phyloP scores from a whole-genome alignment of 129 eudicot genomes.

The Ambrosia artemisiifolia region DNA sequence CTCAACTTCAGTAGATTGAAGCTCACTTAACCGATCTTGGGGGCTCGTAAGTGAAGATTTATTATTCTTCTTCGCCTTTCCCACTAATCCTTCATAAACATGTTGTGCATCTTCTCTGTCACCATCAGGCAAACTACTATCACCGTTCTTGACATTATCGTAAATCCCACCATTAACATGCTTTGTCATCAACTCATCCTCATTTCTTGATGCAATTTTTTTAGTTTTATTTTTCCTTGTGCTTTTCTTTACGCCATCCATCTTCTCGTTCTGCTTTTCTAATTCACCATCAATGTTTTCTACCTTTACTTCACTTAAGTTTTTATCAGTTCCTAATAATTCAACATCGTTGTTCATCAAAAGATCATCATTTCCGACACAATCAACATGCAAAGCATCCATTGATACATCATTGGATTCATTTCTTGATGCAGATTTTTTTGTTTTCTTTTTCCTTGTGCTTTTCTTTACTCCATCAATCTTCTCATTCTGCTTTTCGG shows the following conservation, averaged over 20 bases:
- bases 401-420: not conserved
- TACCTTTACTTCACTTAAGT: constrained; percentile 4
- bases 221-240: constrained; percentile 25
- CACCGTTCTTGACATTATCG: constrained; percentile 1
- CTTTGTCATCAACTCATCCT: no score
- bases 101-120: constrained; percentile 1
- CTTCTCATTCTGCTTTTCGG: constrained; percentile 28
- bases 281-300: not conserved
- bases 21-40: constrained; percentile 4
- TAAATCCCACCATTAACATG: no score
- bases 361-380: not conserved
- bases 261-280: constrained; percentile 26
- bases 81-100: not conserved
- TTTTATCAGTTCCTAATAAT: not conserved
- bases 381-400: constrained; percentile 7
- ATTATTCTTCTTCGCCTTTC: constrained; percentile 5
- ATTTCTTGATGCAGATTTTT: constrained; percentile 19
- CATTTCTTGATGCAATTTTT: constrained; percentile 15
- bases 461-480: constrained; percentile 19
- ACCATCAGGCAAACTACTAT: constrained; percentile 3
- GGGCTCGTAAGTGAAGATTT: not conserved
- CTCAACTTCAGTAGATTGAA: constrained; percentile 4
- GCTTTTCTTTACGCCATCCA: constrained; percentile 19
- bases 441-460: constrained; percentile 27
- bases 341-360: constrained; percentile 11